phyloP scores from a whole-genome alignment of 164 flowering plant genomes.

The Piper longum region DNA sequence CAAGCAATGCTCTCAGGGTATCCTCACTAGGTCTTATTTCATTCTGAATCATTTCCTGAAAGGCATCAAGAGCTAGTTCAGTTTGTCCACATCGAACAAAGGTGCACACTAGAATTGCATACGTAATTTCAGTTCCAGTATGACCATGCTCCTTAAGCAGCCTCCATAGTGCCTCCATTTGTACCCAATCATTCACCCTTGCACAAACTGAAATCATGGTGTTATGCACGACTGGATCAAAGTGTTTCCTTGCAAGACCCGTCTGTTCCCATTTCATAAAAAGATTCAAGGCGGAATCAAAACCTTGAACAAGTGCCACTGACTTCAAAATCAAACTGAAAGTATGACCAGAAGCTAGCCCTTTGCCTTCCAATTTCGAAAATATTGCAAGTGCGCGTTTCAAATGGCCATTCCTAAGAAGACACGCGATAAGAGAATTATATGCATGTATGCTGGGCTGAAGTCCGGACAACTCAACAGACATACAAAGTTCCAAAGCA shows the following conservation, averaged over 20 bases:
- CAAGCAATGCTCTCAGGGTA: conserved; percentile 55
- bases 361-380: conserved; percentile 39
- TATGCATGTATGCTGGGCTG: conserved; percentile 53
- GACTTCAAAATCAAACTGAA: conserved; percentile 75
- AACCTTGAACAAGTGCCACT: conserved; percentile 33
- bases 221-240: conserved; percentile 69
- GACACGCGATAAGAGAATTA: conserved; percentile 71
- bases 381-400: conserved; percentile 43
- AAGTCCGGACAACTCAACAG: conserved; percentile 53
- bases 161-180: conserved; percentile 57
- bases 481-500: conserved; percentile 45
- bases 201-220: conserved; percentile 67
- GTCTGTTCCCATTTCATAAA: conserved; percentile 36
- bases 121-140: conserved; percentile 51
- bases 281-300: conserved; percentile 40
- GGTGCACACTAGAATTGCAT: conserved; percentile 42
- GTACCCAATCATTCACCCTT: conserved; percentile 40
- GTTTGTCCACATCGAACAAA: conserved; percentile 58
- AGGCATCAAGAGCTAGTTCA: conserved; percentile 76
- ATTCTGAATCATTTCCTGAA: conserved; percentile 52
- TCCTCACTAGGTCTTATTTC: conserved; percentile 38
- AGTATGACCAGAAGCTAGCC: conserved; percentile 45
- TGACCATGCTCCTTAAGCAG: conserved; percentile 45
- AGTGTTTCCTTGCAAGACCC: conserved; percentile 15
- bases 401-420: conserved; percentile 40